Percentiles rank a stretch among this genome's conserved stretches.
These are phyloP conservation scores for Nemania sp. DNA, from an alignment of 2,329 filamentous ascomycete genomes.

Conservation along the genomic window DNA sequence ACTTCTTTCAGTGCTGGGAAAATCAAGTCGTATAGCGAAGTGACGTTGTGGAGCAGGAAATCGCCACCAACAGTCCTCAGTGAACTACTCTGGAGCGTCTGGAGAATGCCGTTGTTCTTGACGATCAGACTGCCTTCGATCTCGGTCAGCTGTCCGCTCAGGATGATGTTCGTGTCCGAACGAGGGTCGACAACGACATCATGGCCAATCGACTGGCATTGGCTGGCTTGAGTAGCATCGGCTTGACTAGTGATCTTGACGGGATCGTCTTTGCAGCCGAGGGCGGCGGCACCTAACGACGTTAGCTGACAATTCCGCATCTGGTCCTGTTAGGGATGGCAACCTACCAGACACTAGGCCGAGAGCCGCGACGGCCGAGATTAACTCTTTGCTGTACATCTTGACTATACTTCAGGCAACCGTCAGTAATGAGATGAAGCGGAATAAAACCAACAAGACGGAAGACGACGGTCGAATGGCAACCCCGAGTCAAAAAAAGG, in stretches of 20 bases:
- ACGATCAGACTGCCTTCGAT: conserved; percentile 63
- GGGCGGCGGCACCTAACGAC: conserved; percentile 35
- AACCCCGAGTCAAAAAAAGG: background rate
- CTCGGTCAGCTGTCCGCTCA: conserved; percentile 60
- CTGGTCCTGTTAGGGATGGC: rapidly evolving
- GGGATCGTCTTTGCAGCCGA: conserved; percentile 45
- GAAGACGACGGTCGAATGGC: background rate
- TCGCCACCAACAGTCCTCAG: conserved; percentile 68
- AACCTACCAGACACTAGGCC: conserved; percentile 51
- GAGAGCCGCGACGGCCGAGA: conserved; percentile 52
- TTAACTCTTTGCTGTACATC: conserved; percentile 53
- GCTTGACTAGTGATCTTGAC: conserved; percentile 66
- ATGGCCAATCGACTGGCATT: conserved; percentile 72
- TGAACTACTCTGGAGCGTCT: conserved; percentile 62
- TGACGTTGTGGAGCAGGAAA: conserved; percentile 73
- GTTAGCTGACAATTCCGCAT: background rate
- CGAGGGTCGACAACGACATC: conserved; percentile 66
- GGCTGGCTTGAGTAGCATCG: conserved; percentile 43
- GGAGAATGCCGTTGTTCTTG: conserved; percentile 64
- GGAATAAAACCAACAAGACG: conserved; percentile 2
- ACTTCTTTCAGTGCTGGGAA: conserved; percentile 70
- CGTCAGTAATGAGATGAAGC: conserved; percentile 8
- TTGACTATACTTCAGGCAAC: conserved; percentile 36
- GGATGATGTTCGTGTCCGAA: conserved; percentile 60
- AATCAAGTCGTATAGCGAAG: conserved; percentile 68